Base-by-base conservation (phyloP, 257 asterid genomes). In the Solanum lycopersicoides region DNA sequence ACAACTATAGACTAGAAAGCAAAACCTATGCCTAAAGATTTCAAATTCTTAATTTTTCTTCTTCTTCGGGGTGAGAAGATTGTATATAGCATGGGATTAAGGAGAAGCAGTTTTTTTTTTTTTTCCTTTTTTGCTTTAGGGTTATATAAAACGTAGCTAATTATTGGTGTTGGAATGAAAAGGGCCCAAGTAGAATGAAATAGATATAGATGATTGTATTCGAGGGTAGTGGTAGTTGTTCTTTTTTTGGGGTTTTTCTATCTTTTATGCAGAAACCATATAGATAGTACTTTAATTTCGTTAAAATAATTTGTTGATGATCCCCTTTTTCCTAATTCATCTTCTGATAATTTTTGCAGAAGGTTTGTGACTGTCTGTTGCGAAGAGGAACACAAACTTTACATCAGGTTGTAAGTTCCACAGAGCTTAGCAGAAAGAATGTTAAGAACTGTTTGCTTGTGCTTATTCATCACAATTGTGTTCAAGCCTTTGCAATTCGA, bases 381-480 rank as follows among this genome's bases (percentile, higher is more conserved):
- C 91, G 94, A 42, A 90, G 92, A 85, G 98, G 98, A 92, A 88
- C 92, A 90, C 93, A 91, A 89, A 89, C 92, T 16, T 89, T 95
- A 71, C 71, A 87, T 63, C 93, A 93, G 44, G 90, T 95, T 20
- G 88, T 91, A 84, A 90, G 90, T 25, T 91, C 59, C 94, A 93
- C 96, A 8, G 96, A 92, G 88, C 94, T 97, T 50, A 89, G 89
- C 60, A 89, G 89, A 90, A 94, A 92, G 72, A 94, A 89, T 86
- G 97, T 93, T 21, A 80, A 88, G 72, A 94, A 92, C 86, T 95
- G 98, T 90, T 90, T 97, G 47, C 95, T 97, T 5, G 99, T 96
- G 71, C 88, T 97, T 28, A 92, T 95, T 86, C 97, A 95, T 93
- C 98, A 97, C 53, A 97, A 95, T 87, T 95, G 98, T 65, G 95